Conservation (phyloP, 768 basidiomycete genomes). For the Sporobolomyces roseus region DNA sequence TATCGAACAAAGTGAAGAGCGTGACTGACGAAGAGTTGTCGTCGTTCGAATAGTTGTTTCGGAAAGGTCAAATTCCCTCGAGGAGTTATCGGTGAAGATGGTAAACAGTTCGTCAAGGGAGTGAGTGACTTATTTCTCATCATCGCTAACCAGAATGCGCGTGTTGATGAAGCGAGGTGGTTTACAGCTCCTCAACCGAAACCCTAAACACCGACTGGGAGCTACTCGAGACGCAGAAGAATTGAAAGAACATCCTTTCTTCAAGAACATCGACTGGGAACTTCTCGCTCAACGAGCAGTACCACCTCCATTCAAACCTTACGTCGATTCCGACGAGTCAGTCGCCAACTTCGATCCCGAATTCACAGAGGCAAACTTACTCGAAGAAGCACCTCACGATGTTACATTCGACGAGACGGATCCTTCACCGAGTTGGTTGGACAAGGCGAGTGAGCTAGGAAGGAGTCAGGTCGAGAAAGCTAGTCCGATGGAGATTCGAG, state of each 20-base stretch:
- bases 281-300: slow-evolving; percentile 80
- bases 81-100: slow-evolving; percentile 93
- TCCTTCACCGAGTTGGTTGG: slow-evolving; percentile 34
- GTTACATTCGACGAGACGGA: slow-evolving; percentile 38
- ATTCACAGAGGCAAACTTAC: slow-evolving; percentile 85
- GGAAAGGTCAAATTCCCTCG: slow-evolving; percentile 98
- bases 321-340: slow-evolving; percentile 95
- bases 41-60: slow-evolving; percentile 71
- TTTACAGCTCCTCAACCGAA: slow-evolving; percentile 84
- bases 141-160: background rate
- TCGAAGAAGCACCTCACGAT: slow-evolving; percentile 42
- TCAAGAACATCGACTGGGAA: slow-evolving; percentile 84
- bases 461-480: slow-evolving; percentile 7
- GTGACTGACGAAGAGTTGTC: background rate
- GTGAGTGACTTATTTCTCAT: slow-evolving; percentile 57
- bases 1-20: background rate
- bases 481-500: slow-evolving; percentile 35
- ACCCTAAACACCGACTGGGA: slow-evolving; percentile 95
- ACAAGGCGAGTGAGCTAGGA: slow-evolving; percentile 21
- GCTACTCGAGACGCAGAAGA: slow-evolving; percentile 85
- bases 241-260: slow-evolving; percentile 93
- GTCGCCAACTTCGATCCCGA: slow-evolving; percentile 98
- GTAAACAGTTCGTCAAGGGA: slow-evolving; percentile 98
- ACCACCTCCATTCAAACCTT: slow-evolving; percentile 95
- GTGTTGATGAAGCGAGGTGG: slow-evolving; percentile 2